Evolutionary conservation across 2,329 filamentous ascomycete genomes (phyloP).

Genomic region (Phyllosticta paracitricarpa): DNA sequence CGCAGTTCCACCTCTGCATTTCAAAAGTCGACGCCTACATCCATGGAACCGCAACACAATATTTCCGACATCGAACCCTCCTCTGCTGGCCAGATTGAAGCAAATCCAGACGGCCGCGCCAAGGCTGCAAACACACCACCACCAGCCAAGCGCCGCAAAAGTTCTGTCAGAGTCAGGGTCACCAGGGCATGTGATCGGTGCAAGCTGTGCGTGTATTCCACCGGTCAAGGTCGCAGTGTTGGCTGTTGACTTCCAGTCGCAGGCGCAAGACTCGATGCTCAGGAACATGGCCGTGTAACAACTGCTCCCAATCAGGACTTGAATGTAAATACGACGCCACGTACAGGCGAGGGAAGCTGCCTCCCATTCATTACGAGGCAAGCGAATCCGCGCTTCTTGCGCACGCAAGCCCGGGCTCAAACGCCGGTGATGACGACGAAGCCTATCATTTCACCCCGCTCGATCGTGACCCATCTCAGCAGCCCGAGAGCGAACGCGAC

Average conservation of each 20-base stretch:
- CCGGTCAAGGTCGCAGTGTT: background rate
- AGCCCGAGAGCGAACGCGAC: background rate
- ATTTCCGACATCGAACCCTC: background rate
- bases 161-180: slow-evolving; percentile 31
- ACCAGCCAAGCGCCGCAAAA: slow-evolving; percentile 21
- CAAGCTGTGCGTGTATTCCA: slow-evolving; percentile 31
- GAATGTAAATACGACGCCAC: slow-evolving; percentile 41
- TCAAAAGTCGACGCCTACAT: background rate
- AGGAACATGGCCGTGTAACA: slow-evolving; percentile 25
- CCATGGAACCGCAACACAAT: background rate
- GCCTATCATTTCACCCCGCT: background rate
- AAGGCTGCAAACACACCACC: background rate
- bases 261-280: slow-evolving; percentile 30
- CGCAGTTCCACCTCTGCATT: background rate
- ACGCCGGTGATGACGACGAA: slow-evolving; percentile 1
- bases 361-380: slow-evolving; percentile 29
- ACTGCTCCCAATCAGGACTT: slow-evolving; percentile 23
- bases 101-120: background rate
- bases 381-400: slow-evolving; percentile 1
- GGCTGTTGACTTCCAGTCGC: background rate
- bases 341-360: slow-evolving; percentile 39
- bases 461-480: background rate
- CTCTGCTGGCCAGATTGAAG: background rate
- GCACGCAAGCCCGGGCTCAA: slow-evolving; percentile 2
- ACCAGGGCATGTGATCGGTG: slow-evolving; percentile 40